Percentiles rank a stretch among this genome's conserved stretches.
phyloP scores from a whole-genome alignment of 495 filamentous ascomycete species.

The Podospora anserina region DNA sequence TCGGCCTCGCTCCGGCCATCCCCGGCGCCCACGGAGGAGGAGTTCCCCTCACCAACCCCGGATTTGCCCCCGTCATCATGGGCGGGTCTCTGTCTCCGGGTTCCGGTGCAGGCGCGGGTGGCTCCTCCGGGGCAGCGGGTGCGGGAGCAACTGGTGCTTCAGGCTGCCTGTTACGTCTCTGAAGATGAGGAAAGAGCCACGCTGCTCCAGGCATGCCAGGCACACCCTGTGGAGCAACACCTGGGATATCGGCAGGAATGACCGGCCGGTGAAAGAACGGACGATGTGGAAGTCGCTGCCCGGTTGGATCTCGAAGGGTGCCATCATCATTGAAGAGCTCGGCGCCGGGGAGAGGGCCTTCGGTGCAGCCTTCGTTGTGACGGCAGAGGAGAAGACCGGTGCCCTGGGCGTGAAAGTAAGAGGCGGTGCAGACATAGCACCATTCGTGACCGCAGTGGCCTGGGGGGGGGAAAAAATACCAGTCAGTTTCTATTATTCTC shows the following conservation, averaged over 20 bases:
- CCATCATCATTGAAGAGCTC: constrained; percentile 11
- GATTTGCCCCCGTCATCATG: background rate
- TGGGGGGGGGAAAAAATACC: background rate
- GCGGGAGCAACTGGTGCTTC: too few species aligned
- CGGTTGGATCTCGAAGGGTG: background rate
- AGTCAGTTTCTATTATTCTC: constrained; percentile 1
- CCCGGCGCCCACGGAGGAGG: background rate
- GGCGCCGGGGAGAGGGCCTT: constrained; percentile 11
- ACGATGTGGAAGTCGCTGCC: background rate
- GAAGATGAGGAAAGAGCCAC: background rate
- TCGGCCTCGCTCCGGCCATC: background rate
- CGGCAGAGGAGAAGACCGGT: constrained; percentile 32
- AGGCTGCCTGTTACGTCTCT: background rate
- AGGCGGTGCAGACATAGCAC: constrained; percentile 45
- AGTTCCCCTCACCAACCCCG: background rate
- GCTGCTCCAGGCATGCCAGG: background rate
- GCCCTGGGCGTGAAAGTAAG: constrained; percentile 28
- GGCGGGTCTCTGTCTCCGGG: background rate
- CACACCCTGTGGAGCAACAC: background rate
- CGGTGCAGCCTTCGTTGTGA: constrained; percentile 34
- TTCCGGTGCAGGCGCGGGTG: background rate
- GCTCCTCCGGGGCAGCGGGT: background rate
- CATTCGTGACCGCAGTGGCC: constrained; percentile 45
- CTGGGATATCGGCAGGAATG: background rate
- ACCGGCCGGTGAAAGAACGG: background rate